These are phyloP conservation scores for Domatiomyces globalis DNA, from an alignment of 2,329 filamentous ascomycete genomes.

Conservation along the genomic window DNA sequence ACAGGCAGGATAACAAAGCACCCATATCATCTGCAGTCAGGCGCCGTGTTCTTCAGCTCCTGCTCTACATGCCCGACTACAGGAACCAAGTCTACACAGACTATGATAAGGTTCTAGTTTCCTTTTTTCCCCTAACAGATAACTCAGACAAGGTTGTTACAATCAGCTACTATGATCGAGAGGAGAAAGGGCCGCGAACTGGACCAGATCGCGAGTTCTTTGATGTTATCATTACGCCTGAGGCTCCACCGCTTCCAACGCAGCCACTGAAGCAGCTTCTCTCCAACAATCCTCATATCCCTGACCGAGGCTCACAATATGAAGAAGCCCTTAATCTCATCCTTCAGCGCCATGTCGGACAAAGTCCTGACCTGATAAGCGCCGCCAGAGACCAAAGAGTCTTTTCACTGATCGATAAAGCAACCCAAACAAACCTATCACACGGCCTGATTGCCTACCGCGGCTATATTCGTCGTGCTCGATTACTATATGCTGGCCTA, in stretches of 20 bases:
- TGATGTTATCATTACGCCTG: background rate
- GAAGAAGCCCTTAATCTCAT: background rate
- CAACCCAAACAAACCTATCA: background rate
- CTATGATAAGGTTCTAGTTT: background rate
- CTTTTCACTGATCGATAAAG: background rate
- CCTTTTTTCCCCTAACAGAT: background rate
- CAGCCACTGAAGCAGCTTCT: background rate
- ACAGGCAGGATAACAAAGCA: background rate
- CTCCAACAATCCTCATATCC: background rate
- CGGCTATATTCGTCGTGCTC: background rate
- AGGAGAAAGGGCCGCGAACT: background rate
- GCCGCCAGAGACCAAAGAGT: background rate
- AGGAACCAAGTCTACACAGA: background rate
- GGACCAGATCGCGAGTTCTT: background rate
- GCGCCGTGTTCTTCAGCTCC: background rate
- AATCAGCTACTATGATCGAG: background rate
- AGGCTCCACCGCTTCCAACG: background rate
- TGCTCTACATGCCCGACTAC: background rate
- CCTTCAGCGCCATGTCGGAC: background rate
- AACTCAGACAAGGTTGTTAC: background rate
- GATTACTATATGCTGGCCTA: background rate
- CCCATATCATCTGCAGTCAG: background rate
- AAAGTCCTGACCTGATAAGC: background rate
- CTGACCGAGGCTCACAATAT: background rate
- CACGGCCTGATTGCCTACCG: background rate